Evolutionary conservation across 352 stramenopile genomes (phyloP).

Genomic region (Pelagophyceae sp.): DNA sequence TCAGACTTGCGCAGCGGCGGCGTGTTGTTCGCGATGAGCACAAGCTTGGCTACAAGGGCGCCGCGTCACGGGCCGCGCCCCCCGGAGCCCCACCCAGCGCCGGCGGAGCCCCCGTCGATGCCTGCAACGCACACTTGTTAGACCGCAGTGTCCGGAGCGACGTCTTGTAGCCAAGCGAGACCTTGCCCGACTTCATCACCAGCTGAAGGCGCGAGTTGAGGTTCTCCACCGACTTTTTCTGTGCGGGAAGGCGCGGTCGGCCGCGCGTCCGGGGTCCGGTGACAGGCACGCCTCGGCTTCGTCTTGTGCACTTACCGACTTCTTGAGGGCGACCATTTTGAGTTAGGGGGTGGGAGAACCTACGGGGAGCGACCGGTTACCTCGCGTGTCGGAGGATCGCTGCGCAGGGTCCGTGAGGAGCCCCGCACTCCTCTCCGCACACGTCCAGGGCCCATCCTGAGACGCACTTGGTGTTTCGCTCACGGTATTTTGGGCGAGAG

Average conservation of each 20-base stretch:
- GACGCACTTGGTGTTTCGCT: no score
- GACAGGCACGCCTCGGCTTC: background rate
- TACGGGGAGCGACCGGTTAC: no score
- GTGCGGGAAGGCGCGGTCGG: background rate
- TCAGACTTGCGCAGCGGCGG: slow-evolving; percentile 96
- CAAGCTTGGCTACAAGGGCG: no score
- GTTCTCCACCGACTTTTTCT: slow-evolving; percentile 59
- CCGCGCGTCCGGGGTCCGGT: no score
- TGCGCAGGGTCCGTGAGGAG: no score
- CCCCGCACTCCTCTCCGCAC: no score
- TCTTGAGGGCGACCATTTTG: slow-evolving; percentile 5
- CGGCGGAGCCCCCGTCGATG: no score
- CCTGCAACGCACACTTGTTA: no score
- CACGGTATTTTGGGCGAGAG: no score
- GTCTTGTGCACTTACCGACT: slow-evolving; percentile 16
- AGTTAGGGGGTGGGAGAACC: no score
- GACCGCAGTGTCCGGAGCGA: slow-evolving; percentile 91
- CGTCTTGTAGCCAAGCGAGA: slow-evolving; percentile 95
- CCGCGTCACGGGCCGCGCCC: slow-evolving; percentile 31
- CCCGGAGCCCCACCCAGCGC: slow-evolving; percentile 12
- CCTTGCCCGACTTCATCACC: slow-evolving; percentile 98
- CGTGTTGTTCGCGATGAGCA: slow-evolving; percentile 95
- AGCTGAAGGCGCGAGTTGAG: slow-evolving; percentile 99
- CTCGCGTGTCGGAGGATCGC: no score
- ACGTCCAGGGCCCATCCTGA: no score